These are phyloP conservation scores for Pascua guehoae DNA, from an alignment of 1,284 basidiomycete species.

Conservation along the genomic window DNA sequence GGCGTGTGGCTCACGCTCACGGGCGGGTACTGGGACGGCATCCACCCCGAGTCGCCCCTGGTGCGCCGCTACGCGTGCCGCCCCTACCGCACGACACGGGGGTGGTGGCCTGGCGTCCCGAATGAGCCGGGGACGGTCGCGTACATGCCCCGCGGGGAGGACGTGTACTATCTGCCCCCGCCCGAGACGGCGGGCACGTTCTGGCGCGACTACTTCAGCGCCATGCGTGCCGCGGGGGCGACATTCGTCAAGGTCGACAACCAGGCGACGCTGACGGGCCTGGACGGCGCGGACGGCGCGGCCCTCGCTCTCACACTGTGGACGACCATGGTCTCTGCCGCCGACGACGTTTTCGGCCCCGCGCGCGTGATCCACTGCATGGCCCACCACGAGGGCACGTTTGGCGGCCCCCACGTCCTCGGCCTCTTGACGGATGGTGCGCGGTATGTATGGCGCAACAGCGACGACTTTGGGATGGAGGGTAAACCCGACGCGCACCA, in stretches of 20 bases:
- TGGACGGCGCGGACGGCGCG: slow-evolving; percentile 9
- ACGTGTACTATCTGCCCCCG: slow-evolving; percentile 22
- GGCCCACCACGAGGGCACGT: slow-evolving; percentile 31
- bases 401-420: slow-evolving; percentile 25
- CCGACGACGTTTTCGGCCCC: slow-evolving; percentile 20
- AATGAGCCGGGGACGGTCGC: slow-evolving; percentile 10
- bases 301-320: slow-evolving; percentile 21
- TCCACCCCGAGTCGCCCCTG: slow-evolving; percentile 28
- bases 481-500: slow-evolving; percentile 21
- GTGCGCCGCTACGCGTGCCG: slow-evolving; percentile 26
- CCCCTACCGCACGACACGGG: slow-evolving; percentile 10
- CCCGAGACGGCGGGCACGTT: slow-evolving; percentile 27
- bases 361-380: slow-evolving; percentile 34
- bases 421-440: background rate
- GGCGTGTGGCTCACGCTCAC: slow-evolving; percentile 34
- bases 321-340: slow-evolving; percentile 21
- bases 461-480: slow-evolving; percentile 33
- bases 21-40: slow-evolving; percentile 38
- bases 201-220: slow-evolving; percentile 35
- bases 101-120: slow-evolving; percentile 5
- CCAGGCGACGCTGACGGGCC: slow-evolving; percentile 22
- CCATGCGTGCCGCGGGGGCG: slow-evolving; percentile 26
- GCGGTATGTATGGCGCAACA: slow-evolving; percentile 18
- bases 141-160: slow-evolving; percentile 4
- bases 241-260: slow-evolving; percentile 39